Evolutionary conservation across 1,284 basidiomycete species (phyloP).

Genomic region (Spongispora temasekensis): DNA sequence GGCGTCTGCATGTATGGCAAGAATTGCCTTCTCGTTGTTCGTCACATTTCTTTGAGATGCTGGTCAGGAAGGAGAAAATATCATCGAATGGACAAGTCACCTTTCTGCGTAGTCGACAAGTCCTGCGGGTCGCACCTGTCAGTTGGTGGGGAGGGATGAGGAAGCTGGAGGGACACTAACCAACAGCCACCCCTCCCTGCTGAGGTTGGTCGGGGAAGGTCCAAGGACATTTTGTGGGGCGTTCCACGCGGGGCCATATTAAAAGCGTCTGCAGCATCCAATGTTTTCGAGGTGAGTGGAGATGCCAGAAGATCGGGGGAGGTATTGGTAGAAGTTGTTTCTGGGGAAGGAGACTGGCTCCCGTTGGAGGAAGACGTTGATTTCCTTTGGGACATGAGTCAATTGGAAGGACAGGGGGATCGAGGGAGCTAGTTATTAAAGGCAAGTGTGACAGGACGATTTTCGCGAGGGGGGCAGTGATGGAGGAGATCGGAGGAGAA

Average conservation of each 20-base stretch:
- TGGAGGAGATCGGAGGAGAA: conserved; percentile 26
- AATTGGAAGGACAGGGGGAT: conserved; percentile 19
- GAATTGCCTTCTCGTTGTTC: conserved; percentile 76
- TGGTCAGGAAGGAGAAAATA: conserved; percentile 7
- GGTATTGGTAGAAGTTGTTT: conserved; percentile 41
- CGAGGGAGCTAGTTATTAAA: conserved; percentile 27
- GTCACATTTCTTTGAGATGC: conserved; percentile 69
- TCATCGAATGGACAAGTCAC: conserved; percentile 38
- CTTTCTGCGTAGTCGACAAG: conserved; percentile 77
- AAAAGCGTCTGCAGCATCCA: conserved; percentile 43
- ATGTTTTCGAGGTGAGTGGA: conserved; percentile 39
- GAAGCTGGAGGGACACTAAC: conserved; percentile 42
- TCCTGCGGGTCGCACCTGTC: conserved; percentile 48
- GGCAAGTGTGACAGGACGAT: conserved; percentile 15
- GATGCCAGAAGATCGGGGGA: conserved; percentile 43
- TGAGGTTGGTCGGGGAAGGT: conserved; percentile 53
- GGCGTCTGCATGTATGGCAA: conserved; percentile 74
- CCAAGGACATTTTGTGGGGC: conserved; percentile 50
- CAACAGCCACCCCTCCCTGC: conserved; percentile 74
- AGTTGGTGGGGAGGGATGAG: conserved; percentile 8
- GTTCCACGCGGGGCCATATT: conserved; percentile 45
- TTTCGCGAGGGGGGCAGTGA: conserved; percentile 24
- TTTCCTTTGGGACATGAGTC: conserved; percentile 28
- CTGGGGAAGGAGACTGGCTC: conserved; percentile 48
- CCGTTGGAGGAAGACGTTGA: conserved; percentile 39